phyloP scores from a whole-genome alignment of 2,329 filamentous ascomycete species.

The Septoria petroselini region DNA sequence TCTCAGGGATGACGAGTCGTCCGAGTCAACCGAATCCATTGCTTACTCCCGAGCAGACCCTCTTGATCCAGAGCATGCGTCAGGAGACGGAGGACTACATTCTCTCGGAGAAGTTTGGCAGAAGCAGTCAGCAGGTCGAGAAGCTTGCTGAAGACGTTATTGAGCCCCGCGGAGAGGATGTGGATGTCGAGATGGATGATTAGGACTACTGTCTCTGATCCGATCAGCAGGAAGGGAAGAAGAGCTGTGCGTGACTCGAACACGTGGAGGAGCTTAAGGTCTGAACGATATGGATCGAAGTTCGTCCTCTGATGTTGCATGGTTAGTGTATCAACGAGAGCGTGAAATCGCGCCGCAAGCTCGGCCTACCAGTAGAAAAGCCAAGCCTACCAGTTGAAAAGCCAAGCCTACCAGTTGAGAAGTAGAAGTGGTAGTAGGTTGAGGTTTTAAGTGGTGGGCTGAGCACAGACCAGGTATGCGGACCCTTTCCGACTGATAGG shows the following conservation, averaged over 20 bases:
- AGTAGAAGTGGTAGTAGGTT: no score
- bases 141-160: not conserved
- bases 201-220: not conserved
- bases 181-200: not conserved
- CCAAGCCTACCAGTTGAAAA: no score
- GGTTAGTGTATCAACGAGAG: no score
- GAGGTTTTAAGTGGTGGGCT: no score
- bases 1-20: conserved; percentile 21
- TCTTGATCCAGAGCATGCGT: conserved; percentile 5
- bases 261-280: no score
- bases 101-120: not conserved
- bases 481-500: no score
- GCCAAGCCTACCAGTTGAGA: no score
- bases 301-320: no score
- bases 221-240: not conserved
- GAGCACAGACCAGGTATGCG: no score
- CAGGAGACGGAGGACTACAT: conserved; percentile 4
- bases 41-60: conserved; percentile 1
- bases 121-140: not conserved
- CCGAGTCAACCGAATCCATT: not conserved
- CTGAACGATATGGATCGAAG: no score
- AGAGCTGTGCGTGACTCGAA: not conserved
- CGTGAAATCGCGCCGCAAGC: no score
- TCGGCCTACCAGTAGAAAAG: no score
- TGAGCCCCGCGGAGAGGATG: not conserved